Percentiles rank a stretch among this genome's conserved stretches.
Conservation (phyloP, 1,139 yeast genomes). For the Komagataea norvegica region DNA sequence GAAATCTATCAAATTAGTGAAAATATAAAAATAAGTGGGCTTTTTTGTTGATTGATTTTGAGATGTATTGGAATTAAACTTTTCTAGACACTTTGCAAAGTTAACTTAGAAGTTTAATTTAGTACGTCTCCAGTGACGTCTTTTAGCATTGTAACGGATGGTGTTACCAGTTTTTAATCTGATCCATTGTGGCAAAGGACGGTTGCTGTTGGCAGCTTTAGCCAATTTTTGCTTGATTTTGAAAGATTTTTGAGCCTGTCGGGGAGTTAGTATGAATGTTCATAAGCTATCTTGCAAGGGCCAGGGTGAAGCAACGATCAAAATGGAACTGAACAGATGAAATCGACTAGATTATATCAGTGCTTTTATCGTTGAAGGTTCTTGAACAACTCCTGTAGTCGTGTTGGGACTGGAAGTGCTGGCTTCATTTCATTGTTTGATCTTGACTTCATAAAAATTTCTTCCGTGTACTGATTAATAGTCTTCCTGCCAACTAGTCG, state of each 20-base stretch:
- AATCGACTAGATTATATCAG: no score
- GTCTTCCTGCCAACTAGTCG: no score
- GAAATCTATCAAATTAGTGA: slow-evolving; percentile 1
- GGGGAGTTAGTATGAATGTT: slow-evolving; percentile 17
- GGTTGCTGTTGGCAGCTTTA: slow-evolving; percentile 98
- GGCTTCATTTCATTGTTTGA: no score
- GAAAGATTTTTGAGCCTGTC: slow-evolving; percentile 93
- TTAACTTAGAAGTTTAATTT: slow-evolving; percentile 87
- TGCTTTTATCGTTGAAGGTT: no score
- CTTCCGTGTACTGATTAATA: no score
- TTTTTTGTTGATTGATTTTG: slow-evolving; percentile 6
- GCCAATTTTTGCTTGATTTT: slow-evolving; percentile 98
- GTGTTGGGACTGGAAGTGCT: no score
- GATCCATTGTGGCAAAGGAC: slow-evolving; percentile 99
- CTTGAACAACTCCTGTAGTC: no score
- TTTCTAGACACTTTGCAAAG: neutral
- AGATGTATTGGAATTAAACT: slow-evolving; percentile 11
- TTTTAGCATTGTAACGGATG: slow-evolving; percentile 98
- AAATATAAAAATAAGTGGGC: slow-evolving; percentile 9
- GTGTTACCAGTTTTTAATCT: slow-evolving; percentile 98
- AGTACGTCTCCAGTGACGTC: slow-evolving; percentile 99
- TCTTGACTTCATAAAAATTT: no score
- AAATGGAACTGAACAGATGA: no score
- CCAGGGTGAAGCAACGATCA: no score
- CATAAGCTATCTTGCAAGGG: no score